A percentile compares a stretch with the other conserved stretches of the same genome.
Evolutionary conservation across 1,284 basidiomycete species (phyloP).

Genomic region (Rhizoctonia solani): DNA sequence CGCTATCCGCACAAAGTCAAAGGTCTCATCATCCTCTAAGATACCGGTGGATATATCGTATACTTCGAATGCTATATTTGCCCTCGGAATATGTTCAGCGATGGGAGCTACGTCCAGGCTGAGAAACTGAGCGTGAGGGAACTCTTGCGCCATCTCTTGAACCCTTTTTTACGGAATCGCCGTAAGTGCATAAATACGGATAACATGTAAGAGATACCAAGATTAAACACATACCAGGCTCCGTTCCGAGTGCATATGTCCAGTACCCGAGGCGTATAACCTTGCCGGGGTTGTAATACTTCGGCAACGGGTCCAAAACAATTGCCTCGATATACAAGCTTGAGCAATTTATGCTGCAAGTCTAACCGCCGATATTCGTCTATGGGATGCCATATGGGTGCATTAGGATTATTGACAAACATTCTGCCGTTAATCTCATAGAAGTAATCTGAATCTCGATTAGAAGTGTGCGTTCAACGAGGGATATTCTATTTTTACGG

Average conservation of each 20-base stretch:
- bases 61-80: constrained; percentile 17
- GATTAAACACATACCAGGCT: neutral
- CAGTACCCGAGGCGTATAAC: neutral
- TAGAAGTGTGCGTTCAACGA: neutral
- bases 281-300: neutral
- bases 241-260: constrained; percentile 7
- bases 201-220: neutral
- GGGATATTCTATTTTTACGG: neutral
- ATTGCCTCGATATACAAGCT: constrained; percentile 9
- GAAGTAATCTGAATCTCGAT: constrained; percentile 5
- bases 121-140: constrained; percentile 4
- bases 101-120: constrained; percentile 18
- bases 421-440: constrained; percentile 10
- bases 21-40: neutral
- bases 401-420: constrained; percentile 13
- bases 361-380: neutral
- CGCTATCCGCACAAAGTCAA: constrained; percentile 16
- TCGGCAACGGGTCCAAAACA: constrained; percentile 7
- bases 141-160: constrained; percentile 18
- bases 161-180: neutral
- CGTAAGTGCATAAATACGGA: neutral
- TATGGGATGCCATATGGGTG: constrained; percentile 3
- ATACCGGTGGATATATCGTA: constrained; percentile 2
- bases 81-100: neutral
- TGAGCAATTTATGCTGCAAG: neutral